These are phyloP conservation scores for Zopfochytrium polystomum DNA, from an alignment of 371 early-diverging fungal species.

Conservation along the genomic window DNA sequence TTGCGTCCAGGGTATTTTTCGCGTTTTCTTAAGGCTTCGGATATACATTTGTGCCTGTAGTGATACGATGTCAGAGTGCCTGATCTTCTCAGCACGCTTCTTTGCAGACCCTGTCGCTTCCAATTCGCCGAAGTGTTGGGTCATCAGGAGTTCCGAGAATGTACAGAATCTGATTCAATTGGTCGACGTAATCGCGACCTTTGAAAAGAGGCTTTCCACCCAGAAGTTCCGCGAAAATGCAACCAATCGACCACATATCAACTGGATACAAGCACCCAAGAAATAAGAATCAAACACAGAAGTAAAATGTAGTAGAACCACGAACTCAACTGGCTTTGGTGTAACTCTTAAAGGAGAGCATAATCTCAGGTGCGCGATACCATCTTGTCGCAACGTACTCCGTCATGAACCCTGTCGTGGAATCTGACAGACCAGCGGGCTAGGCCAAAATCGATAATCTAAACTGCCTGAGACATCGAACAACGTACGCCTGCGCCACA, in stretches of 20 bases:
- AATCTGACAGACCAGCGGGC: constrained; percentile 64
- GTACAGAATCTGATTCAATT: constrained; percentile 92
- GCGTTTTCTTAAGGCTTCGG: constrained; percentile 81
- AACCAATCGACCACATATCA: constrained; percentile 70
- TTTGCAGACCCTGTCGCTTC: constrained; percentile 64
- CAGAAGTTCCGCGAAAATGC: constrained; percentile 66
- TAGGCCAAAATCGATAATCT: constrained; percentile 62
- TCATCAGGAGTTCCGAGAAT: constrained; percentile 96
- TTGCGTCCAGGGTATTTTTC: constrained; percentile 78
- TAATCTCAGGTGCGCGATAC: constrained; percentile 72
- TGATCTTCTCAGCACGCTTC: neutral
- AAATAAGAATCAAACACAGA: too few relatives aligned
- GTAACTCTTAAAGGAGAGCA: constrained; percentile 58
- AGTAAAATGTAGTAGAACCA: constrained; percentile 14
- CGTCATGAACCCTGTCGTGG: constrained; percentile 51
- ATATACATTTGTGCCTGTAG: constrained; percentile 91
- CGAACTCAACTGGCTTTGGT: constrained; percentile 52
- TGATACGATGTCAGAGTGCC: constrained; percentile 3
- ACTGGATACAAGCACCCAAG: constrained; percentile 32
- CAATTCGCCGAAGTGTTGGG: constrained; percentile 79
- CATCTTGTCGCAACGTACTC: constrained; percentile 68
- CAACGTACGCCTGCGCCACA: too few relatives aligned
- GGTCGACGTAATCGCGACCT: constrained; percentile 71
- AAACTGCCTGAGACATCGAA: neutral
- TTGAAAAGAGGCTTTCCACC: constrained; percentile 54